phyloP scores from a whole-genome alignment of 345 rosid species.

The Kernera saxatilis region DNA sequence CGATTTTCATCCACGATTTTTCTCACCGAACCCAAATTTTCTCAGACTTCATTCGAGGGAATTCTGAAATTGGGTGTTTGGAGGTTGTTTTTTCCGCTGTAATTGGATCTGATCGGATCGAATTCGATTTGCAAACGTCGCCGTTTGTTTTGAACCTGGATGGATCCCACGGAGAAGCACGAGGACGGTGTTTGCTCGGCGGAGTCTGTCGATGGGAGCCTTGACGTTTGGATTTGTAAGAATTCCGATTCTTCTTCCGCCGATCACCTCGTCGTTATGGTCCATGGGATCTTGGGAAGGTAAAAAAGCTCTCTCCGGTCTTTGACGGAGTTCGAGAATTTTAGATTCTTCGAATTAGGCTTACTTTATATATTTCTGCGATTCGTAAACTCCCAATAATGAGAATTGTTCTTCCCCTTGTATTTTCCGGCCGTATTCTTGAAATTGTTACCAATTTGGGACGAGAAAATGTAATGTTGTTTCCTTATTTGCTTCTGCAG shows the following conservation, averaged over 20 bases:
- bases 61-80: not conserved
- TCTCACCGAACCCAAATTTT: not conserved
- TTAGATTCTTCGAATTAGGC: not conserved
- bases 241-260: conserved; percentile 57
- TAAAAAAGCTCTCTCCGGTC: not conserved
- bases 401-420: too few species aligned
- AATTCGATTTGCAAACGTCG: too few species aligned
- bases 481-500: conserved; percentile 38
- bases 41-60: not conserved
- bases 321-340: not conserved
- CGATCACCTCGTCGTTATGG: conserved; percentile 95
- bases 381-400: not conserved
- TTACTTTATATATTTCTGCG: not conserved
- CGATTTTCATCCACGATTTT: not conserved
- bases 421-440: too few species aligned
- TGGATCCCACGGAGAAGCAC: conserved; percentile 20
- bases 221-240: conserved; percentile 69
- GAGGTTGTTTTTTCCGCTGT: not conserved
- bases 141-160: not conserved
- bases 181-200: conserved; percentile 56
- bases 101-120: conserved; percentile 6
- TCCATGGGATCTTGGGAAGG: conserved; percentile 98
- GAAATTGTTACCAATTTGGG: not conserved
- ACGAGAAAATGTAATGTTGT: not conserved
- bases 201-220: conserved; percentile 60